Base-by-base conservation (phyloP, 306 rosid genomes). In the Urtica urens region DNA sequence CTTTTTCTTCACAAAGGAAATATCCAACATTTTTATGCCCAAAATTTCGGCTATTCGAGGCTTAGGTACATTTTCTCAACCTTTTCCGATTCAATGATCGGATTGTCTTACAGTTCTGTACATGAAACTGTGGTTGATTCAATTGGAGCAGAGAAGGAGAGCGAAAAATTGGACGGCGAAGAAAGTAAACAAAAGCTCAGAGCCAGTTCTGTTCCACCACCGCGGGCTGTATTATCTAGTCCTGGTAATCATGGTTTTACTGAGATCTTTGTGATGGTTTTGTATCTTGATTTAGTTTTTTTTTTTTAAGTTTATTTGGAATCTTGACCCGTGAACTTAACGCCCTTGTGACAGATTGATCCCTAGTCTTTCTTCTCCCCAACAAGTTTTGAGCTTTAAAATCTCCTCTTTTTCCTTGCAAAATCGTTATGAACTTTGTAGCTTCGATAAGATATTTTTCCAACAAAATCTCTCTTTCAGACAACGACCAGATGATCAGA, bases 151-250 rank as follows among this genome's bases (percentile, higher is more conserved):
- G 81, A 65, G 63, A 67, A 59, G 58, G 72, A 64, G 27, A 68
- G 23, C 16, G 45, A 44, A 51, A 46, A 18, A 17, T 34, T 17
- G 47, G 79, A 78, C 11, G 80, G 78, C 8, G 93, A 76, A 47
- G 60, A 53, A 22, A 12, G 51, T 50, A 76, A 34, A 66, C 64
- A 68, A 30, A 68, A 74, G 50, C 70, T 61, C 43, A 70, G 84
- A 71, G 86, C 77, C 37, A 37, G 72, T 53, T 33, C 82, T 12
- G 65, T 83, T 46, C 93, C 74, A 26, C 84, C 69, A 22, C 97
- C 97, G 0, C 93, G 97, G 8, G 97, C 93, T 27, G 80, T 83
- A 53, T 45, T 88, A 58, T 88, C 97, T 39, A 88, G 97, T 69
- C 90, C 93, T 27, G 79, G 97, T 88, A 78, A 67, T 49, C 41